These are phyloP conservation scores for Albifimbria verrucaria DNA, from an alignment of 2,329 filamentous ascomycete species.

Conservation along the genomic window DNA sequence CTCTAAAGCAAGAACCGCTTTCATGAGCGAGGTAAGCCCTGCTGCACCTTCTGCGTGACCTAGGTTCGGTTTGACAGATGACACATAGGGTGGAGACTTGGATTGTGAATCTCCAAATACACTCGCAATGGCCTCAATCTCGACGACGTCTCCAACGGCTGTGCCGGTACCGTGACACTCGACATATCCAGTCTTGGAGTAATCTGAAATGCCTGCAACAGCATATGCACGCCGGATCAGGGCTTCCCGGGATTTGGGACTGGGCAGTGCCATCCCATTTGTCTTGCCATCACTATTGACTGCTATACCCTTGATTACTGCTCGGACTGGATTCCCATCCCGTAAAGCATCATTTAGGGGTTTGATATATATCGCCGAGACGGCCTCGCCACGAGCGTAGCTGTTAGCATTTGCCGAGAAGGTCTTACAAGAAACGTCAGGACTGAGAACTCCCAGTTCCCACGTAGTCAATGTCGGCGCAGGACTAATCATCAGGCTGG, in stretches of 20 bases:
- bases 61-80: slow-evolving; percentile 37
- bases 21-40: slow-evolving; percentile 39
- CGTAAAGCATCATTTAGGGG: slow-evolving; percentile 38
- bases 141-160: slow-evolving; percentile 42
- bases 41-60: slow-evolving; percentile 41
- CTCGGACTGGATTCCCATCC: slow-evolving; percentile 36
- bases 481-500: slow-evolving; percentile 23
- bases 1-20: slow-evolving; percentile 36
- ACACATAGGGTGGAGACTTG: slow-evolving; percentile 10
- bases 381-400: slow-evolving; percentile 44
- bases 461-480: slow-evolving; percentile 13
- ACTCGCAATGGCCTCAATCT: not conserved
- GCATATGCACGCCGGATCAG: slow-evolving; percentile 36
- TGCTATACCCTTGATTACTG: slow-evolving; percentile 28
- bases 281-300: slow-evolving; percentile 36
- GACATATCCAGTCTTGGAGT: slow-evolving; percentile 21
- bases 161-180: slow-evolving; percentile 47
- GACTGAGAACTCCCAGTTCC: slow-evolving; percentile 21
- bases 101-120: slow-evolving; percentile 10
- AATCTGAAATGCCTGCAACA: slow-evolving; percentile 17
- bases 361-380: slow-evolving; percentile 39
- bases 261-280: slow-evolving; percentile 38
- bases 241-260: slow-evolving; percentile 25
- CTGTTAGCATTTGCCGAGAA: slow-evolving; percentile 41
- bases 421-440: slow-evolving; percentile 20